phyloP scores from a whole-genome alignment of 768 basidiomycete genomes.

The Serpula lacrymans region DNA sequence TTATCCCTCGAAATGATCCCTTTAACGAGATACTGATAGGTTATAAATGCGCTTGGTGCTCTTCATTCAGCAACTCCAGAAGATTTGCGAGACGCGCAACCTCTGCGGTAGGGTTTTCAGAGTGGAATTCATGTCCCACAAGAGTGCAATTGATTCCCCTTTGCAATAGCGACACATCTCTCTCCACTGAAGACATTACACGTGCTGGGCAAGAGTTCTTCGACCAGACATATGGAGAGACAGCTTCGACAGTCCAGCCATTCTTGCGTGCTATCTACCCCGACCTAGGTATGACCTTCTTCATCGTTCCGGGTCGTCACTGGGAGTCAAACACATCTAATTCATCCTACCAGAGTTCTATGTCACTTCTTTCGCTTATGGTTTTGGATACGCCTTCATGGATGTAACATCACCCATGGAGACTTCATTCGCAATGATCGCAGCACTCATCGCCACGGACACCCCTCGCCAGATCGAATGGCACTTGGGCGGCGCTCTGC shows the following conservation, averaged over 20 bases:
- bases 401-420: slow-evolving; percentile 48
- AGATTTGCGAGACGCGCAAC: slow-evolving; percentile 44
- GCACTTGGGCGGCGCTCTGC: slow-evolving; percentile 57
- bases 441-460: slow-evolving; percentile 58
- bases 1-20: not conserved
- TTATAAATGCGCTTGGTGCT: slow-evolving; percentile 54
- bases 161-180: slow-evolving; percentile 35
- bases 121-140: not conserved
- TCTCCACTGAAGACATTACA: slow-evolving; percentile 42
- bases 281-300: slow-evolving; percentile 55
- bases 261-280: slow-evolving; percentile 54
- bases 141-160: not conserved
- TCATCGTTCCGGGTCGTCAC: not conserved
- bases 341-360: slow-evolving; percentile 45
- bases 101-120: slow-evolving; percentile 39
- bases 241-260: slow-evolving; percentile 42
- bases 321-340: not conserved
- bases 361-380: slow-evolving; percentile 52
- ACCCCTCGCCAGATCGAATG: slow-evolving; percentile 62
- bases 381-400: slow-evolving; percentile 48
- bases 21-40: slow-evolving; percentile 29
- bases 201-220: slow-evolving; percentile 43
- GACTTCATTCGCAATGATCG: slow-evolving; percentile 58
- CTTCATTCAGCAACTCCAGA: slow-evolving; percentile 52
- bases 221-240: slow-evolving; percentile 52